Evolutionary conservation across 345 rosid genomes (phyloP), one percentile per base, ranked within the genome.

Genomic region (Laguncularia racemosa): DNA sequence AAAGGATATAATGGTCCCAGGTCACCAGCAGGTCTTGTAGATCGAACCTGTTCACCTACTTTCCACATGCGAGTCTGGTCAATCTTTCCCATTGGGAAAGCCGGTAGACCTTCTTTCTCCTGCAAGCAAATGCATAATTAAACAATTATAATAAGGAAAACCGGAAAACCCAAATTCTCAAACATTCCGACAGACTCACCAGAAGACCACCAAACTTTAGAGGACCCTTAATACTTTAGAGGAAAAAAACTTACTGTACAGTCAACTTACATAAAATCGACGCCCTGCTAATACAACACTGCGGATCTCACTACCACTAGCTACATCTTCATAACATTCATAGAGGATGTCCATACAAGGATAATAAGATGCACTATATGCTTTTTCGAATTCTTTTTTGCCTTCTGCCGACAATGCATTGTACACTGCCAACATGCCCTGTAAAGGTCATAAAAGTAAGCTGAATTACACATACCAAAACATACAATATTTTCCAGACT

Each of bases 1-100:
- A 91, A 87, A 40, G 96, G 87, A 62, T 70, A 70, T 49, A 85
- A 64, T 13, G 96, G 93, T 44, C 97, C 97, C 48, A 91, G 74
- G 73, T 91, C 96, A 55, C 84, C 91, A 23, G 76, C 76, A 26
- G 89, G 87, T 43, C 97, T 71, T 6, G 78, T 16, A 57, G 81
- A 73, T 57, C 95, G 68, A 45, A 91, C 96, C 10, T 63, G 79
- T 76, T 87, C 87, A 60, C 97, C 97, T 2, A 91, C 93, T 70
- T 83, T 91, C 97, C 97, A 87, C 97, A 91, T 91, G 44, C 84
- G 86, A 44, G 96, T 91, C 75, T 85, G 96, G 53, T 91, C 97
- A 57, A 91, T 91, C 71, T 85, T 91, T 19, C 97, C 97, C 96
- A 91, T 91, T 13, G 97, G 97, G 72, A 91, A 91, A 54, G 97